Conservation (phyloP, 805 yeast species). For the Teunomyces barrocoloradensis region DNA sequence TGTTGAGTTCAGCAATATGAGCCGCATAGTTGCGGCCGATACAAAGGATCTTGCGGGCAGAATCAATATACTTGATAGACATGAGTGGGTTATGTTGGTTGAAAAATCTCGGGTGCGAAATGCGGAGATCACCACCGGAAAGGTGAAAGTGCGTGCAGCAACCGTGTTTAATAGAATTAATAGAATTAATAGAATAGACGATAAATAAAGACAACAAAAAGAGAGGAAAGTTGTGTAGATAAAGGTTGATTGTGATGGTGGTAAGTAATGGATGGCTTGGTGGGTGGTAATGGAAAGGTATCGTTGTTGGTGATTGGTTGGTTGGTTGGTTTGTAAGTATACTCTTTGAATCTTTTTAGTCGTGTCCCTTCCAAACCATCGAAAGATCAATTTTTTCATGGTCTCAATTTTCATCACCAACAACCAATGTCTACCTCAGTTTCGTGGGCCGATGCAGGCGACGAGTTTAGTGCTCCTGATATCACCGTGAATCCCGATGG, state of each 20-base stretch:
- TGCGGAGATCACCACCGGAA: background rate
- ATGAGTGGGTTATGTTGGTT: conserved; percentile 1
- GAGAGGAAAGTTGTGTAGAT: no score
- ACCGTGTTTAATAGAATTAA: no score
- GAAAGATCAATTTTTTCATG: background rate
- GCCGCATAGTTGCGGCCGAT: conserved; percentile 98
- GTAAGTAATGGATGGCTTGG: no score
- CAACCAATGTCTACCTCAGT: conserved; percentile 30
- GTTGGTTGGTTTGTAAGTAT: background rate
- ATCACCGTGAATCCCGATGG: conserved; percentile 81
- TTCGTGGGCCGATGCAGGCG: conserved; percentile 74
- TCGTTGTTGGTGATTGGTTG: background rate
- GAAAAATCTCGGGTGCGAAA: conserved; percentile 3
- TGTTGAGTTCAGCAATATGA: conserved; percentile 87
- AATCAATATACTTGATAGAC: conserved; percentile 48
- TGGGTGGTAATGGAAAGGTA: no score
- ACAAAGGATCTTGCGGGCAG: conserved; percentile 80
- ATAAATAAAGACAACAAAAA: no score
- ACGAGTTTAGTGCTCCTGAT: conserved; percentile 70
- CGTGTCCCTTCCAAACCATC: background rate
- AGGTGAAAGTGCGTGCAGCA: no score
- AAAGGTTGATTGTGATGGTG: no score
- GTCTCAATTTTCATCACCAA: conserved; percentile 5
- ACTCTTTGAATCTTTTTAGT: background rate
- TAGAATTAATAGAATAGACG: no score